phyloP scores from a whole-genome alignment of 176 grass and related monocot species.

The Calamus simplicifolius region DNA sequence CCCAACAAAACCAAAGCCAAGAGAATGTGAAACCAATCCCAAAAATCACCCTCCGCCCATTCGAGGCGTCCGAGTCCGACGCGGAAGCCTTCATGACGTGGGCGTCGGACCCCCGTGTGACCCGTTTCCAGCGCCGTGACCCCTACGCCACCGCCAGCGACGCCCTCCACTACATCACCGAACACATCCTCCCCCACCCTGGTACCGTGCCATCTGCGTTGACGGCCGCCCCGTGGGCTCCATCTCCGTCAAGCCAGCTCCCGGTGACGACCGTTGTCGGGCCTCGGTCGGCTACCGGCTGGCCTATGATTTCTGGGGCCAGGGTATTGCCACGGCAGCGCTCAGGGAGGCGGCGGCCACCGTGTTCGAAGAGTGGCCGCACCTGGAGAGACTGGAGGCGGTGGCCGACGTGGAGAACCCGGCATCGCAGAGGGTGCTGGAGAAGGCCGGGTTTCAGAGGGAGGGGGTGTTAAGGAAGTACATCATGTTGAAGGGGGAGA shows the following conservation, averaged over 20 bases:
- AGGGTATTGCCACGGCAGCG: conserved; percentile 36
- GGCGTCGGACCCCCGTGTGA: conserved; percentile 52
- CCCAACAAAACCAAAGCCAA: too few relatives aligned
- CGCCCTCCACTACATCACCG: conserved; percentile 51
- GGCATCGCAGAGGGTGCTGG: conserved; percentile 74
- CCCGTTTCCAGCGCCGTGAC: conserved; percentile 58
- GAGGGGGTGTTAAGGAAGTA: conserved; percentile 50
- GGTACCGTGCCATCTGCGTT: conserved; percentile 62
- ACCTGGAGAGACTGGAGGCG: conserved; percentile 54
- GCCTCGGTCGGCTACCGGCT: conserved; percentile 70
- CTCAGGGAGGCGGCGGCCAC: conserved; percentile 15
- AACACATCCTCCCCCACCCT: conserved; percentile 59
- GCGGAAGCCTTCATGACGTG: conserved; percentile 46
- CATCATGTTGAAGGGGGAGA: conserved; percentile 44
- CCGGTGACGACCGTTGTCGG: conserved; percentile 9
- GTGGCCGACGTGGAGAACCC: conserved; percentile 58
- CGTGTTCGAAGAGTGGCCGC: conserved; percentile 32
- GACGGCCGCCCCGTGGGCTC: conserved; percentile 32
- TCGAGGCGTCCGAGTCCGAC: conserved; percentile 39
- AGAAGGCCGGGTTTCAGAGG: conserved; percentile 71
- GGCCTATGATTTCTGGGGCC: conserved; percentile 49
- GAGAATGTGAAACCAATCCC: background rate
- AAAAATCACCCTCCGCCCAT: conserved; percentile 47
- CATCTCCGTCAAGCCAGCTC: conserved; percentile 38
- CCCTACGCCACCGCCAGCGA: conserved; percentile 25